A percentile compares a stretch with the other conserved stretches of the same genome.
Evolutionary conservation across 1,139 yeast species (phyloP).

Genomic region (Geotrichum fermentans): DNA sequence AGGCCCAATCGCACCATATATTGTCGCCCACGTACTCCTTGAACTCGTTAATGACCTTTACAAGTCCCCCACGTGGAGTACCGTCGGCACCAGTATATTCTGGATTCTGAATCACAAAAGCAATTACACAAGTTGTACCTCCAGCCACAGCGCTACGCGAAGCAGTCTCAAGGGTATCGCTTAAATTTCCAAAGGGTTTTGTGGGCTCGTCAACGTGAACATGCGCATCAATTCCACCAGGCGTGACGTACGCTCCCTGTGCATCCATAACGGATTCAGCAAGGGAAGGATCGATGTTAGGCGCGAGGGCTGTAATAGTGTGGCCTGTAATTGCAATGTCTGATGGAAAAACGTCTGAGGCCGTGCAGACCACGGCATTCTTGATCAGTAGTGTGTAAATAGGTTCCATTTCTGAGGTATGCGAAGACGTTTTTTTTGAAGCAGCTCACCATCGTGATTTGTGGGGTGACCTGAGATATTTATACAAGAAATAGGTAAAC

Average conservation of each 20-base stretch:
- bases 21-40: conserved; percentile 31
- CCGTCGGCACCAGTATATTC: conserved; percentile 23
- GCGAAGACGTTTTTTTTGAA: too few relatives aligned
- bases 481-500: too few relatives aligned
- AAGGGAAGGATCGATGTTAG: conserved; percentile 33
- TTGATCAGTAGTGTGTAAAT: conserved; percentile 4
- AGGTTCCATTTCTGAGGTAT: background rate
- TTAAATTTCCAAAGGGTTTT: conserved; percentile 27
- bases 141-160: conserved; percentile 58
- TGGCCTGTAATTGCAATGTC: conserved; percentile 43
- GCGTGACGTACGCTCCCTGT: conserved; percentile 45
- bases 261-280: conserved; percentile 41
- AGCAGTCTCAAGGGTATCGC: conserved; percentile 57
- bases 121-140: conserved; percentile 46
- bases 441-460: too few relatives aligned
- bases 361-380: conserved; percentile 40
- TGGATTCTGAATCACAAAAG: conserved; percentile 42
- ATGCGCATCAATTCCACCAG: conserved; percentile 48
- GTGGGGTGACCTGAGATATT: too few relatives aligned
- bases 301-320: conserved; percentile 39
- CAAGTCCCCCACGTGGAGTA: conserved; percentile 26
- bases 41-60: conserved; percentile 18
- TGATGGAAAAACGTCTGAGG: conserved; percentile 40
- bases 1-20: conserved; percentile 45
- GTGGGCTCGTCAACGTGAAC: conserved; percentile 59